A percentile compares a stretch with the other conserved stretches of the same genome.
These are phyloP conservation scores for Pseudogymnoascus pannorum DNA, from an alignment of 2,329 filamentous ascomycete species.

Conservation along the genomic window DNA sequence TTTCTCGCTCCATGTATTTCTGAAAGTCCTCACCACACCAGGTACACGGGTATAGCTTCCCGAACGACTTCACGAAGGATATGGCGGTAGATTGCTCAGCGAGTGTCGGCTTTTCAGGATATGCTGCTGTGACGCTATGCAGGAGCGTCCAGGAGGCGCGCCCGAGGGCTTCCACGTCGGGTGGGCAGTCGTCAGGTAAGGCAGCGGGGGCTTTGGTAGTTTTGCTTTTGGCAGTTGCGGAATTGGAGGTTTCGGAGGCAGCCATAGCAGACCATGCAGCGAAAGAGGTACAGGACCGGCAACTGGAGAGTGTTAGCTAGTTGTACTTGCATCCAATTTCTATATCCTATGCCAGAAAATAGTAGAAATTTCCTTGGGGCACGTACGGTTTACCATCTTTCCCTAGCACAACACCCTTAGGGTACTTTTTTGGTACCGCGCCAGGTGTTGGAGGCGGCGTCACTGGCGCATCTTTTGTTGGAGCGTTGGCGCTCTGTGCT, in stretches of 20 bases:
- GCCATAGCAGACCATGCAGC: constrained; percentile 33
- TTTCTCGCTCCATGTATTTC: constrained; percentile 61
- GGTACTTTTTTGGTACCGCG: constrained; percentile 40
- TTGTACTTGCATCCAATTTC: constrained; percentile 11
- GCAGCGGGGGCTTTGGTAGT: constrained; percentile 31
- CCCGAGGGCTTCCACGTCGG: constrained; percentile 81
- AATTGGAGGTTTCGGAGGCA: constrained; percentile 45
- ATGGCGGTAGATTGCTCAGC: constrained; percentile 68
- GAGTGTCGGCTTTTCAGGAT: constrained; percentile 62
- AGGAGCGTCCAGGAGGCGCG: constrained; percentile 89
- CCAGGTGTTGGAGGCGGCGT: constrained; percentile 19
- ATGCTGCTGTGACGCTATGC: constrained; percentile 82
- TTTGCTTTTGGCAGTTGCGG: constrained; percentile 27
- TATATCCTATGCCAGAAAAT: background rate
- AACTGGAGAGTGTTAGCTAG: constrained; percentile 43
- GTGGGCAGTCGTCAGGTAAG: constrained; percentile 67
- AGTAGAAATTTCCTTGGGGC: background rate
- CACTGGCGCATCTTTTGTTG: constrained; percentile 20
- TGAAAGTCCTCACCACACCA: constrained; percentile 89
- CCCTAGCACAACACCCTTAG: constrained; percentile 67
- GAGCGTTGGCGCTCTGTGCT: constrained; percentile 25
- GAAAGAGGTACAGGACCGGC: constrained; percentile 61
- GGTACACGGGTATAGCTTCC: constrained; percentile 91
- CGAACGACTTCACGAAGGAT: constrained; percentile 73
- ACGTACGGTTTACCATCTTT: constrained; percentile 80